A percentile compares a stretch with the other conserved stretches of the same genome.
Evolutionary conservation across 2,329 filamentous ascomycete species (phyloP).

Genomic region (Penicillium sp.): DNA sequence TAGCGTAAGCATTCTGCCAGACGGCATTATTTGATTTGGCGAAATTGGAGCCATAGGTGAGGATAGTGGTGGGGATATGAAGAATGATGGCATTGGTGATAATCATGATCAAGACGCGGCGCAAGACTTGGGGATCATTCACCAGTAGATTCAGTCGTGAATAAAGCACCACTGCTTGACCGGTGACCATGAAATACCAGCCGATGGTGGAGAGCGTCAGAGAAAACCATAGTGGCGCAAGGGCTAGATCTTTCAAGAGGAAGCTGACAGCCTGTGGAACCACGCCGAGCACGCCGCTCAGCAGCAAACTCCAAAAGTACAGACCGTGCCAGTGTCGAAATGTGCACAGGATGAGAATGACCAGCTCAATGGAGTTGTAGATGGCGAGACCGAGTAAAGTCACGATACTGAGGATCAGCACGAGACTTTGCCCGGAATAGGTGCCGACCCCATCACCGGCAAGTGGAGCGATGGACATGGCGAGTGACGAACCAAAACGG

Average conservation of each 20-base stretch:
- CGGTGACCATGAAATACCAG: conserved; percentile 54
- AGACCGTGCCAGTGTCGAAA: conserved; percentile 12
- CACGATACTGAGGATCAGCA: conserved; percentile 4
- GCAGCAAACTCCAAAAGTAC: conserved; percentile 15
- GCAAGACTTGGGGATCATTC: conserved; percentile 16
- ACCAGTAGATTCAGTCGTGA: conserved; percentile 19
- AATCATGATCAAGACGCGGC: conserved; percentile 20
- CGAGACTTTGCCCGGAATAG: conserved; percentile 3
- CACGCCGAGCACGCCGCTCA: conserved; percentile 17
- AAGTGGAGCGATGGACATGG: conserved; percentile 4
- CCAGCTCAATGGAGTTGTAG: conserved; percentile 13
- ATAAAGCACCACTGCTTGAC: conserved; percentile 19
- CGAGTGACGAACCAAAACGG: not conserved
- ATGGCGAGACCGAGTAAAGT: conserved; percentile 8
- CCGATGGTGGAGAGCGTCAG: conserved; percentile 52
- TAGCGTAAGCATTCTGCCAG: conserved; percentile 33
- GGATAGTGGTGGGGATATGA: conserved; percentile 54
- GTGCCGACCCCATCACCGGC: not conserved
- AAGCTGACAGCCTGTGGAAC: conserved; percentile 38
- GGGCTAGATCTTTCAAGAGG: conserved; percentile 37
- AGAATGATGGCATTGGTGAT: conserved; percentile 22
- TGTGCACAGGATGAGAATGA: conserved; percentile 3
- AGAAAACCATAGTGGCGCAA: conserved; percentile 31
- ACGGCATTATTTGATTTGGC: conserved; percentile 29
- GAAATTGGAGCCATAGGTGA: conserved; percentile 52